phyloP scores from a whole-genome alignment of 2,329 filamentous ascomycete species.

The Teratosphaeria epicoccoides region DNA sequence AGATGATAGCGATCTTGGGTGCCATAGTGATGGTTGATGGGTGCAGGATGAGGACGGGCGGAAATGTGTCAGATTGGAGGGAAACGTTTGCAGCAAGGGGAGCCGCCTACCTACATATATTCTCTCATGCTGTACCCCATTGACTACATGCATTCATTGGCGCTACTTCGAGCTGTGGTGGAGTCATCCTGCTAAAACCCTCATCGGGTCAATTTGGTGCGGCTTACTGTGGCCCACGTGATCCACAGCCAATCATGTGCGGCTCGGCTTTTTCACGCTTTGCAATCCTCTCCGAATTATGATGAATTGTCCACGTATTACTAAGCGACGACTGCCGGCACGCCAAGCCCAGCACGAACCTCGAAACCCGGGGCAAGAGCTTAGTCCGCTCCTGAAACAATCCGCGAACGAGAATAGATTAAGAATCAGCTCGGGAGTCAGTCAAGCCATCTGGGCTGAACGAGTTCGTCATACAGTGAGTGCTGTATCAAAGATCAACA shows the following conservation, averaged over 20 bases:
- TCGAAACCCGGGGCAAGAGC: neutral
- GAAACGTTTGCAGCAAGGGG: neutral
- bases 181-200: no score
- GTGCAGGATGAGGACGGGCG: neutral
- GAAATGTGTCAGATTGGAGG: neutral
- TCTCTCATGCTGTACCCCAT: neutral
- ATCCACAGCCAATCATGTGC: neutral
- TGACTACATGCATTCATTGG: neutral
- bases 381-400: neutral
- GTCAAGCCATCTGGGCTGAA: no score
- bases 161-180: neutral
- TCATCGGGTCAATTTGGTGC: neutral
- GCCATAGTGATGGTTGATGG: conserved; percentile 50
- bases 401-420: neutral
- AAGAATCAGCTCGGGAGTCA: no score
- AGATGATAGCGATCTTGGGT: conserved; percentile 85
- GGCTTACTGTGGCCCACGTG: no score
- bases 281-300: conserved; percentile 4
- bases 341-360: neutral
- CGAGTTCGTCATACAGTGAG: no score
- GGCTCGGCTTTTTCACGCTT: neutral
- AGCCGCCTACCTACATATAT: neutral
- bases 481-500: no score
- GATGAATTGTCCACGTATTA: conserved; percentile 1
- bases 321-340: neutral